phyloP scores from a whole-genome alignment of 2,329 filamentous ascomycete species.

The Calonectria pseudoturangicola region DNA sequence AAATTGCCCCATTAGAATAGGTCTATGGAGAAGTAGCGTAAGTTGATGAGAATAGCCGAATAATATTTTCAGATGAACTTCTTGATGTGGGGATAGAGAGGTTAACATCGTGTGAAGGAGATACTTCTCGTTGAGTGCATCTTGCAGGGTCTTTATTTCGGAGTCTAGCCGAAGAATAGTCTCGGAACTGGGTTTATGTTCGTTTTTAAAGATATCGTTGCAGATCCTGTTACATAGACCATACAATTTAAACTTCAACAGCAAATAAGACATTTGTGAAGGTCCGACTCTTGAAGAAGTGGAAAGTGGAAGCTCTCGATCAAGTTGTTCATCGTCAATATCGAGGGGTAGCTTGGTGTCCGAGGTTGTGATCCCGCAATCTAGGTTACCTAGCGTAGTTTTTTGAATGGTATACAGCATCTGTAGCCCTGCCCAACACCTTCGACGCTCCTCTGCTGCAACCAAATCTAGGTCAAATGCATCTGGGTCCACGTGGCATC shows the following conservation, averaged over 20 bases:
- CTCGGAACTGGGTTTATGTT: neutral
- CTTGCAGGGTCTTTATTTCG: slow-evolving; percentile 5
- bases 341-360: slow-evolving; percentile 31
- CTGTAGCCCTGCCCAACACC: slow-evolving; percentile 44
- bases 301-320: neutral
- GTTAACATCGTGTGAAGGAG: slow-evolving; percentile 8
- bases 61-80: slow-evolving; percentile 42
- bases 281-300: neutral
- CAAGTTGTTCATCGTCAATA: slow-evolving; percentile 25
- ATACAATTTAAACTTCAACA: slow-evolving; percentile 31
- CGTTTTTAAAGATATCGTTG: slow-evolving; percentile 14
- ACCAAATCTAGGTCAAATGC: slow-evolving; percentile 37
- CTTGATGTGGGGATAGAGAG: slow-evolving; percentile 19
- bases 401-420: slow-evolving; percentile 47
- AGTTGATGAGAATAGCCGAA: slow-evolving; percentile 44
- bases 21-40: slow-evolving; percentile 39
- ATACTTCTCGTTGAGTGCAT: slow-evolving; percentile 19
- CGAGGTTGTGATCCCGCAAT: slow-evolving; percentile 16
- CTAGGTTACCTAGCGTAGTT: slow-evolving; percentile 40
- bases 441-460: slow-evolving; percentile 38
- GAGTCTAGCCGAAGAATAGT: slow-evolving; percentile 1
- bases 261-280: slow-evolving; percentile 34
- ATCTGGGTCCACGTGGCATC: slow-evolving; percentile 40
- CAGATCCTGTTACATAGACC: slow-evolving; percentile 19
- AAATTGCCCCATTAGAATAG: slow-evolving; percentile 29